A percentile compares a stretch with the other conserved stretches of the same genome.
Evolutionary conservation across 805 yeast genomes (phyloP).

Genomic region (Metschnikowia hibisci): DNA sequence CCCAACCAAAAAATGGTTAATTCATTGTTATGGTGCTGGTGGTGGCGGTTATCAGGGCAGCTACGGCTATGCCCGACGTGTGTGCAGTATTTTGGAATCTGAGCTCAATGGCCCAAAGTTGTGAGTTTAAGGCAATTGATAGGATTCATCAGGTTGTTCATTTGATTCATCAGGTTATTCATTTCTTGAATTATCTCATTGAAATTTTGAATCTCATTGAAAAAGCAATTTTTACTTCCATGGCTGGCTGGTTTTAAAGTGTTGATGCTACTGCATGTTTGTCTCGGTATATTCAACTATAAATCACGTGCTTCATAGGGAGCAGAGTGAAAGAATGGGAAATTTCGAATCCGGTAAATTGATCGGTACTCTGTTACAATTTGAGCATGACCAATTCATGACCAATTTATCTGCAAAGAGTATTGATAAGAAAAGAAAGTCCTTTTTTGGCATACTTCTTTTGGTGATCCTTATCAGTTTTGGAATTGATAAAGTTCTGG

Average conservation of each 20-base stretch:
- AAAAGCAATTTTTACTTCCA: too few species aligned
- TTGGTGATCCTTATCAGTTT: conserved; percentile 30
- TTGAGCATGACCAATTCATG: too few species aligned
- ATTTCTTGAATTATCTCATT: too few species aligned
- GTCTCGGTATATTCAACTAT: too few species aligned
- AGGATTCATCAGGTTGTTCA: too few species aligned
- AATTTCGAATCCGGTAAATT: too few species aligned
- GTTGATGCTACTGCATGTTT: too few species aligned
- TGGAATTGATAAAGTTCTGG: conserved; percentile 23
- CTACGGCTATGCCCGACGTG: conserved; percentile 52
- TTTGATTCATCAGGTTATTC: too few species aligned
- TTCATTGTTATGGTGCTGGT: conserved; percentile 64
- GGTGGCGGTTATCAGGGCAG: conserved; percentile 50
- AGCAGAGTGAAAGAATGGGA: background rate
- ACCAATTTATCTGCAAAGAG: conserved; percentile 20
- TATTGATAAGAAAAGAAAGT: conserved; percentile 21
- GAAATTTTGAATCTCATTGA: too few species aligned
- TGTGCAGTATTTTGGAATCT: conserved; percentile 5
- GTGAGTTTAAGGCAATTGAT: background rate
- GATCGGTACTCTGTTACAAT: too few species aligned
- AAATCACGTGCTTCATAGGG: background rate
- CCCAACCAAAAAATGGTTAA: conserved; percentile 30
- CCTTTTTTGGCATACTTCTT: conserved; percentile 29
- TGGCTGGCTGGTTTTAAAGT: too few species aligned
- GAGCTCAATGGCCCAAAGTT: conserved; percentile 2